Evolutionary conservation across 2,329 filamentous ascomycete species (phyloP), one percentile per base, ranked within the genome.

Genomic region (Neurospora sp.): DNA sequence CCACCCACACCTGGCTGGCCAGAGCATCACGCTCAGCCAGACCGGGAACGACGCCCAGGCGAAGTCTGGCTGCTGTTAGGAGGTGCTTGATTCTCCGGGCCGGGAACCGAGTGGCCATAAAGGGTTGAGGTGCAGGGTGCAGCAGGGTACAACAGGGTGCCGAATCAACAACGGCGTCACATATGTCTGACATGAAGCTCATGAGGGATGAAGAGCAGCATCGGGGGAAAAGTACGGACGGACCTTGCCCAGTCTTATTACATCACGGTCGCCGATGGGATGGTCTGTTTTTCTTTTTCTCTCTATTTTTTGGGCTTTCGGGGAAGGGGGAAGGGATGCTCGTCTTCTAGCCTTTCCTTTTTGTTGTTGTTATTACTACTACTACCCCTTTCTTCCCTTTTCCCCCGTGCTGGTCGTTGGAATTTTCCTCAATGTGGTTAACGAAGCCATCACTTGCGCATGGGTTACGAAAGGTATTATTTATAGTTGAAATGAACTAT

Each of bases 1-100:
- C 77, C 89, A 89, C 67, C 74, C 72, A 46, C 74, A 73, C 72
- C 71, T 74, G 75, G 88, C 91, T 75, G 91, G 92, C 77, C 90
- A 89, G 77, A 93, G 92, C 80, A 92, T 98, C 78, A 91, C 93
- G 74, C 91, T 97, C 77, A 95, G 89, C 86, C 93, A 95, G 83
- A 89, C 92, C 68, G 88, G 91, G 75, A 92, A 96, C 76, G 87
- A 92, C 77, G 83, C 83, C 68, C 87, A 92, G 76, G 86, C 88
- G 77, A 95, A 96, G 86, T 89, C 91, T 79, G 92, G 92, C 81
- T 96, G 92, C 84, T 96, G 92, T 82, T 95, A 88, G 84, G 46
- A 46, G 67, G 66, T 68, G 68, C 43, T 67, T 71, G 41, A 68
- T 66, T 43, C 68, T 69, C 68, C 65, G 66, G 67, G 46, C 69